Base-by-base conservation (phyloP, 2,329 filamentous ascomycete species). In the Penicillium sp. region DNA sequence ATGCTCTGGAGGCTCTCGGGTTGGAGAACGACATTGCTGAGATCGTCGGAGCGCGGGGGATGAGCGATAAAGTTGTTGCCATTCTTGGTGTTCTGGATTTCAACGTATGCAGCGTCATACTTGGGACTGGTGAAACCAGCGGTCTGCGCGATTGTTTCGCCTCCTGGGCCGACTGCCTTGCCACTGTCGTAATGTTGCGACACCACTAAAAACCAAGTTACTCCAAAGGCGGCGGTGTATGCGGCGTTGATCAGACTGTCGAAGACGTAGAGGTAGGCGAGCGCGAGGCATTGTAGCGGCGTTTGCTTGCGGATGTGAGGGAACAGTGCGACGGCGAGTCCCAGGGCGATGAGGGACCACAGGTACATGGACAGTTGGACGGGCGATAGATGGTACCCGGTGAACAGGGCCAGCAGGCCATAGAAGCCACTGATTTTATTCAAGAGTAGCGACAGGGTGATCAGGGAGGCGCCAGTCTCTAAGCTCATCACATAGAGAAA, bases 351-450 rank as follows among this genome's bases (percentile, higher is more conserved):
- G 57, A 94, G 82, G 24, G 90, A 94, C 81, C 96, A 96, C 46
- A 96, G 82, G 80, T 96, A 97, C 82, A 95, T 94, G 54, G 89
- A 90, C 54, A 96, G 83, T 75, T 97, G 93, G 22, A 94, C 83
- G 29, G 86, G 81, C 50, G 91, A 92, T 59, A 96, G 85, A 64
- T 88, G 81, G 74, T 90, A 92, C 70, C 93, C 93, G 22, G 92
- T 96, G 61, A 96, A 80, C 63, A 96, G 84, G 55, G 92, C 92
- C 63, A 97, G 87, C 42, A 97, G 82, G 61, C 92, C 92, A 75
- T 96, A 97, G 63, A 96, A 81, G 54, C 92, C 92, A 47, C 91
- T 93, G 63, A 92, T 85, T 75, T 96, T 96, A 82, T 97, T 97
- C 77, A 97, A 87, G 52, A 95, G 82, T 60, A 96, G 84, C 10